These are phyloP conservation scores for Zygosaccharomyces sapae DNA, from an alignment of 1,139 yeast species.

Conservation along the genomic window DNA sequence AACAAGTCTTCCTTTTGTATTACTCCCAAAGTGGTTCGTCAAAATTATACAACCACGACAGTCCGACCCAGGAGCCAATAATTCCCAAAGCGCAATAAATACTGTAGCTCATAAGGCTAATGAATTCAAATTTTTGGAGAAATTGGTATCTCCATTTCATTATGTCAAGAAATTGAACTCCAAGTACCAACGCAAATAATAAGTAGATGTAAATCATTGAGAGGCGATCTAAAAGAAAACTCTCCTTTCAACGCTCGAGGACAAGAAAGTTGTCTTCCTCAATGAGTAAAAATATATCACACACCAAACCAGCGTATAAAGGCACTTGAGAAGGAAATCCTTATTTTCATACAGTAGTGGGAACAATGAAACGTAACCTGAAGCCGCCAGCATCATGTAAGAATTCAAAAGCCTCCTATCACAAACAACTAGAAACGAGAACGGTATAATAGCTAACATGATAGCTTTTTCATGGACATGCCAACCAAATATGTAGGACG, in stretches of 20 bases:
- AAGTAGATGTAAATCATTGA: slow-evolving; percentile 65
- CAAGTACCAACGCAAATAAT: slow-evolving; percentile 58
- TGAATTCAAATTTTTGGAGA: slow-evolving; percentile 60
- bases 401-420: slow-evolving; percentile 71
- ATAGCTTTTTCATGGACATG: slow-evolving; percentile 98
- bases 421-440: slow-evolving; percentile 67
- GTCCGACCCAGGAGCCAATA: slow-evolving; percentile 81
- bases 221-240: slow-evolving; percentile 64
- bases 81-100: slow-evolving; percentile 86
- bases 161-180: slow-evolving; percentile 53
- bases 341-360: slow-evolving; percentile 81
- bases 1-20: background rate
- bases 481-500: slow-evolving; percentile 95
- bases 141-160: slow-evolving; percentile 45
- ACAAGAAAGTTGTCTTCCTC: slow-evolving; percentile 56
- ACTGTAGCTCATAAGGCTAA: slow-evolving; percentile 76
- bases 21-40: slow-evolving; percentile 59
- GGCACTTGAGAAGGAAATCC: slow-evolving; percentile 70
- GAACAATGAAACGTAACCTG: slow-evolving; percentile 85
- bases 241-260: slow-evolving; percentile 42
- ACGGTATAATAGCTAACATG: slow-evolving; percentile 82
- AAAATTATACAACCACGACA: slow-evolving; percentile 81
- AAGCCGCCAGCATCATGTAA: slow-evolving; percentile 60
- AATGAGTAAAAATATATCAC: slow-evolving; percentile 70
- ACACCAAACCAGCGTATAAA: slow-evolving; percentile 85